Percentiles rank a stretch among this genome's conserved stretches.
These are phyloP conservation scores for Cladophialophora yegresii DNA, from an alignment of 2,329 filamentous ascomycete species.

Conservation along the genomic window DNA sequence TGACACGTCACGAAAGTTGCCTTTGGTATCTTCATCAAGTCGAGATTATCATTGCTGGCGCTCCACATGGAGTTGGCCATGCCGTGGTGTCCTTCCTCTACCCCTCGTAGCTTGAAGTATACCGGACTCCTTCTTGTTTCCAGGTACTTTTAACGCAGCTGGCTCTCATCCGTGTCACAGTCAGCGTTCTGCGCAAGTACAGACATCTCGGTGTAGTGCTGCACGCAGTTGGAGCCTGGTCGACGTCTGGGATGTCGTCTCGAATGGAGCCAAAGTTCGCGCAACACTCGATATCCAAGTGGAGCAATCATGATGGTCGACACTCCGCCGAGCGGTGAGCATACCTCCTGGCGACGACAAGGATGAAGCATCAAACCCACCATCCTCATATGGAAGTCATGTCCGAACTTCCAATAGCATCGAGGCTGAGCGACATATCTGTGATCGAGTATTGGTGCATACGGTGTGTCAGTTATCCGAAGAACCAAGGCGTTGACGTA, in stretches of 20 bases:
- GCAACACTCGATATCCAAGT: not conserved
- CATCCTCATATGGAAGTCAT: conserved; percentile 14
- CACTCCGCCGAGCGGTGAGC: conserved; percentile 5
- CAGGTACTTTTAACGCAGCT: not conserved
- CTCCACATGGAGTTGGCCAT: not conserved
- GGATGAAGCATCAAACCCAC: not conserved
- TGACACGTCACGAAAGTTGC: not conserved
- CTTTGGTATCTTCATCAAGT: not conserved
- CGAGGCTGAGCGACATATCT: conserved; percentile 2
- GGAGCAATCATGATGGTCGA: not conserved
- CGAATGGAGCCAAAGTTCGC: not conserved
- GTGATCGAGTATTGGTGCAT: conserved; percentile 24
- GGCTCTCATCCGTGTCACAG: not conserved
- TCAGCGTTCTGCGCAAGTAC: not conserved
- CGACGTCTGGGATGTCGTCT: not conserved
- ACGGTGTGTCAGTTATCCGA: conserved; percentile 15
- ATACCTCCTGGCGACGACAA: too few relatives aligned
- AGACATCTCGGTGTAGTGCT: not conserved
- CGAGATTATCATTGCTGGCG: not conserved
- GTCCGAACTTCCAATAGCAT: conserved; percentile 14
- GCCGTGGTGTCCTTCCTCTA: not conserved
- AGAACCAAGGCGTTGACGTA: conserved; percentile 7
- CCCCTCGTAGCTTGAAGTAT: not conserved
- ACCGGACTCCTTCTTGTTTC: not conserved
- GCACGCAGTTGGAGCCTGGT: not conserved